Evolutionary conservation across 495 filamentous ascomycete species (phyloP), one percentile per base, ranked within the genome.

Genomic region (Cudoniella acicularis): DNA sequence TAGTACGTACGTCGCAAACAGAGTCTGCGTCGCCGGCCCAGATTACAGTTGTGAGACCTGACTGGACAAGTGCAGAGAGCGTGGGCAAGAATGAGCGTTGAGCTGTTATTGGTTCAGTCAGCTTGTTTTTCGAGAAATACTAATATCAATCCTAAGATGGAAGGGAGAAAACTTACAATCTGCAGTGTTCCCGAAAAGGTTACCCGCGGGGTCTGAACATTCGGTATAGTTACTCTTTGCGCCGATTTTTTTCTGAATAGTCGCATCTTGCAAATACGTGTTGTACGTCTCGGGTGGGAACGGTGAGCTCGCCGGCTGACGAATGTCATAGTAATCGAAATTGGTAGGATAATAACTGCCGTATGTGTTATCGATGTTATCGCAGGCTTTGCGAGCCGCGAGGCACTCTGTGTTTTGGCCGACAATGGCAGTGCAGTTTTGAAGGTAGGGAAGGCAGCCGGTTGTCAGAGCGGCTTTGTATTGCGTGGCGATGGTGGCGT

Each of bases 11-110:
- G 67, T 84, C 83, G 63, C 78, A 83, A 60, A 82, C 80, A 70
- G 72, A 83, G 63, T 83, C 81, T 10, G 76, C 75, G 57, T 80
- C 80, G 50, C 82, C 81, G 8, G 81, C 80, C 81, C 79, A 83
- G 42, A 84, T 66, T 2, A 83, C 62, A 2, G 76, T 74, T 10
- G 64, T 67, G 54, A 85, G 69, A 2, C 78, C 79, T 1, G 75
- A 70, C 45, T 74, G 60, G 18, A 83, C 77, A 4, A 85, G 73
- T 10, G 60, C 57, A 24, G 74, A 75, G 22, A 85, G 73, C n/a
- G 68, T 62, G 1, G 63, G 24, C n/a, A 84, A 65, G 68, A 77
- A 79, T 16, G 78, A 76, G 13, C 77, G 74, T 10, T 74, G 54
- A 63, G 73, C 50, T 60, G 13, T 13, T 13, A 36, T 36, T 36